A percentile compares a stretch with the other conserved stretches of the same genome.
phyloP scores from a whole-genome alignment of 768 basidiomycete genomes.

The button mushroom (Agaricus bisporus) region DNA sequence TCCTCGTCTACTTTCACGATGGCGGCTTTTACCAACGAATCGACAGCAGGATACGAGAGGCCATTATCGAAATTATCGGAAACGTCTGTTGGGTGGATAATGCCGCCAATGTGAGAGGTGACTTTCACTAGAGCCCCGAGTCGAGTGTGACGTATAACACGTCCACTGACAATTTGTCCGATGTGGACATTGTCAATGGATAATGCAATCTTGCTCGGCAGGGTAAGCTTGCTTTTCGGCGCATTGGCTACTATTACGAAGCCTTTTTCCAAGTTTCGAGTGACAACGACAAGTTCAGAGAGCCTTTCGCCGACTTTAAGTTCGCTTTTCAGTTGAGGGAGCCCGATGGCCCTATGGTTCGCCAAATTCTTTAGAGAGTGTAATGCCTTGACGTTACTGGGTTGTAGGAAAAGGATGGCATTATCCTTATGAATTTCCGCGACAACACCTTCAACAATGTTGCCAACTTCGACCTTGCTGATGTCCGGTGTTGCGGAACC shows the following conservation, averaged over 20 bases:
- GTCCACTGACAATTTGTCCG: slow-evolving; percentile 76
- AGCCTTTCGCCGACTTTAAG: slow-evolving; percentile 68
- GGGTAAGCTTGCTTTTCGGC: slow-evolving; percentile 48
- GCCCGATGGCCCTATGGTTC: slow-evolving; percentile 61
- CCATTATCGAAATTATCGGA: slow-evolving; percentile 72
- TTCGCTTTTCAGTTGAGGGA: slow-evolving; percentile 55
- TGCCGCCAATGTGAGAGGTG: slow-evolving; percentile 62
- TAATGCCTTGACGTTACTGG: slow-evolving; percentile 67
- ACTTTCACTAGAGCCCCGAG: slow-evolving; percentile 78
- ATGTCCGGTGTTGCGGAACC: slow-evolving; percentile 52
- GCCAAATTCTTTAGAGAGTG: slow-evolving; percentile 87
- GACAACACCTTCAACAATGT: slow-evolving; percentile 65
- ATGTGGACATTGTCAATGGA: slow-evolving; percentile 60
- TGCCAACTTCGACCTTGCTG: slow-evolving; percentile 71
- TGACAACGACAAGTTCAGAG: slow-evolving; percentile 80
- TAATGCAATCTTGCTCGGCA: slow-evolving; percentile 41
- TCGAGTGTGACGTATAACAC: slow-evolving; percentile 68
- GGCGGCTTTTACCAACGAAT: slow-evolving; percentile 61
- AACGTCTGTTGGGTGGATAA: slow-evolving; percentile 75
- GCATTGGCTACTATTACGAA: slow-evolving; percentile 80
- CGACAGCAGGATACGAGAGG: slow-evolving; percentile 50
- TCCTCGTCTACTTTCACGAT: slow-evolving; percentile 65
- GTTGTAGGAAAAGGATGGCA: slow-evolving; percentile 64
- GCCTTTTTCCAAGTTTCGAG: slow-evolving; percentile 78
- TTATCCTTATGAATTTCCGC: slow-evolving; percentile 84